Evolutionary conservation across 2,329 filamentous ascomycete species (phyloP).

Genomic region (Diaporthe sp.): DNA sequence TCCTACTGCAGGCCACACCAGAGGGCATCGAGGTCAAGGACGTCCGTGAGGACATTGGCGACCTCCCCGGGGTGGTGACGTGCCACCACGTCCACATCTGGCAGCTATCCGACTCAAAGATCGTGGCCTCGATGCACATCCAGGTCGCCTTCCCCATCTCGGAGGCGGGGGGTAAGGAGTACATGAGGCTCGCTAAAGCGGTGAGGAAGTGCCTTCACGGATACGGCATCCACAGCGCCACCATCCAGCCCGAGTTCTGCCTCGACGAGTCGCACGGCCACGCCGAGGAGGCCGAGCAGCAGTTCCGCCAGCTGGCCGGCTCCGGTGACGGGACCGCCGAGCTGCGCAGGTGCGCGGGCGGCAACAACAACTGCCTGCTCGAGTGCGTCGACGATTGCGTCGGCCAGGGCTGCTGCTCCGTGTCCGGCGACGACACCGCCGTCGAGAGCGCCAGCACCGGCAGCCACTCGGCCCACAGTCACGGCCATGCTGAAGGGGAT

Average conservation of each 20-base stretch:
- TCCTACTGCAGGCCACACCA: constrained; percentile 93
- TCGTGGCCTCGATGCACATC: constrained; percentile 93
- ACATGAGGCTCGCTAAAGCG: constrained; percentile 90
- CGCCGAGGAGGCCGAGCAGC: constrained; percentile 48
- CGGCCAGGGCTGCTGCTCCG: constrained; percentile 60
- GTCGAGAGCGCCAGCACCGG: constrained; percentile 50
- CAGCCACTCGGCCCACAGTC: constrained; percentile 49
- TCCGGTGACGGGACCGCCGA: constrained; percentile 53
- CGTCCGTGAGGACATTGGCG: constrained; percentile 91
- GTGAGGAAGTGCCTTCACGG: constrained; percentile 91
- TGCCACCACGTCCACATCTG: constrained; percentile 98
- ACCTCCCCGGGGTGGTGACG: constrained; percentile 85
- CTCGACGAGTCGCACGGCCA: constrained; percentile 62
- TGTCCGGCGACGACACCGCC: constrained; percentile 40
- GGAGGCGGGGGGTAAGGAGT: constrained; percentile 81
- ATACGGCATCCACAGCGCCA: constrained; percentile 96
- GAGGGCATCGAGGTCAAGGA: constrained; percentile 89
- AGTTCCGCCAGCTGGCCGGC: constrained; percentile 38
- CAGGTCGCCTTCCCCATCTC: constrained; percentile 93
- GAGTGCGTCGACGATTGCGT: constrained; percentile 65
- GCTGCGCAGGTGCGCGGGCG: constrained; percentile 42
- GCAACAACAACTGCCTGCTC: constrained; percentile 60
- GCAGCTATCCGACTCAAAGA: constrained; percentile 95
- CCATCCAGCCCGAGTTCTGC: constrained; percentile 94
- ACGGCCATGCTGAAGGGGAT: constrained; percentile 50